Conservation (phyloP, 1,139 yeast species). For the Pichia sp. region DNA sequence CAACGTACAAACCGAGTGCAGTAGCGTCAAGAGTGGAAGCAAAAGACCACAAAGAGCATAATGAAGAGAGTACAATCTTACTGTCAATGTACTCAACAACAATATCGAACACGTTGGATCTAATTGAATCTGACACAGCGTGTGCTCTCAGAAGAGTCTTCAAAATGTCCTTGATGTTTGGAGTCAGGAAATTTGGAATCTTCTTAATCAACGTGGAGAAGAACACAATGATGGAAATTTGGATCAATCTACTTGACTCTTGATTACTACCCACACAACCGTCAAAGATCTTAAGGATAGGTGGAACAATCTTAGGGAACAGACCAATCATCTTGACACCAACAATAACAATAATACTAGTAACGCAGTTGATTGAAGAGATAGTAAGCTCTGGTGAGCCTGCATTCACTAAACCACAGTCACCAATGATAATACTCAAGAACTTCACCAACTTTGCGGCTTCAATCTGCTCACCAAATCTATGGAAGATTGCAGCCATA, state of each 20-base stretch:
- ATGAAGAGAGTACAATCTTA: slow-evolving; percentile 52
- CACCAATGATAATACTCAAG: slow-evolving; percentile 44
- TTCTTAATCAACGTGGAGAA: slow-evolving; percentile 72
- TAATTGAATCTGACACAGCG: slow-evolving; percentile 49
- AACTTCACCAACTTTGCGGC: slow-evolving; percentile 41
- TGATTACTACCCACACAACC: slow-evolving; percentile 30
- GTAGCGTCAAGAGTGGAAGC: slow-evolving; percentile 34
- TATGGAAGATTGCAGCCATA: slow-evolving; percentile 52
- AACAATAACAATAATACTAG: slow-evolving; percentile 59
- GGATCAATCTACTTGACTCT: slow-evolving; percentile 36
- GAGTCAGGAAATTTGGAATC: slow-evolving; percentile 78
- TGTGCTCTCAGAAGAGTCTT: slow-evolving; percentile 50
- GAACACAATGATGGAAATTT: slow-evolving; percentile 62
- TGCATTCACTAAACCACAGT: slow-evolving; percentile 39
- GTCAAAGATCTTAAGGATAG: slow-evolving; percentile 56
- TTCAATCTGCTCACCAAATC: slow-evolving; percentile 49
- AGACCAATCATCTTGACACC: slow-evolving; percentile 86
- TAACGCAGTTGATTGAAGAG: slow-evolving; percentile 66
- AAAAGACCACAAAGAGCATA: slow-evolving; percentile 59
- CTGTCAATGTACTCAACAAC: slow-evolving; percentile 65
- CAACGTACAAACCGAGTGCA: slow-evolving; percentile 65
- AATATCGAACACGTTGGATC: slow-evolving; percentile 59
- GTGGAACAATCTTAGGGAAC: slow-evolving; percentile 79
- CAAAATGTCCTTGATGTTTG: slow-evolving; percentile 59
- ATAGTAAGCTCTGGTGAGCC: slow-evolving; percentile 57